Conservation (phyloP, 176 grass and related monocot species). For the Metroxylon sagu region DNA sequence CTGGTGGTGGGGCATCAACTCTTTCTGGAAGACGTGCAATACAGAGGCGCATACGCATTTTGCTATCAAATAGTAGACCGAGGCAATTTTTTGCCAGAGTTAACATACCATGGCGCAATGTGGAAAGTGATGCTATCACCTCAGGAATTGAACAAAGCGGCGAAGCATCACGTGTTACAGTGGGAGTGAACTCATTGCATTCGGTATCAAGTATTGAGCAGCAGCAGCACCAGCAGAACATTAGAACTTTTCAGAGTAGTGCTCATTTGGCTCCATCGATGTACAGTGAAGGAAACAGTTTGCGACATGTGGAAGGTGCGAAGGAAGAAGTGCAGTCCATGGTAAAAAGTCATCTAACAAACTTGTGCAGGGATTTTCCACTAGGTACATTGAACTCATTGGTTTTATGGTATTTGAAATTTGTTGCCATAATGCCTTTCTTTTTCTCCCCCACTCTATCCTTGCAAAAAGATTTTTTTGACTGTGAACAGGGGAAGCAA, state of each 20-base stretch:
- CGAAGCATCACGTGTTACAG: slow-evolving; percentile 7
- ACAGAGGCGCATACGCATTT: slow-evolving; percentile 36
- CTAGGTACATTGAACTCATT: slow-evolving; percentile 33
- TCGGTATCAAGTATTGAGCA: slow-evolving; percentile 24
- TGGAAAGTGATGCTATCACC: slow-evolving; percentile 4
- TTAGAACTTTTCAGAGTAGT: slow-evolving; percentile 32
- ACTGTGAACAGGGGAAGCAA: no score
- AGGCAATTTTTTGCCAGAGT: slow-evolving; percentile 3
- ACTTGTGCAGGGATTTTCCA: slow-evolving; percentile 23
- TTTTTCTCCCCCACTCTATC: no score
- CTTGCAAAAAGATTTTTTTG: no score
- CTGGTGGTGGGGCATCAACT: slow-evolving; percentile 32
- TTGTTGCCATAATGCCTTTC: no score
- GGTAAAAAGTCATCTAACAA: slow-evolving; percentile 42
- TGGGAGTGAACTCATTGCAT: slow-evolving; percentile 24
- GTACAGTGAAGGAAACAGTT: slow-evolving; percentile 32
- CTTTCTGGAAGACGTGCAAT: slow-evolving; percentile 48
- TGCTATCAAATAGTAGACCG: slow-evolving; percentile 32
- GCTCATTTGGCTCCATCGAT: slow-evolving; percentile 35
- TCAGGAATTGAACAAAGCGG: slow-evolving; percentile 17
- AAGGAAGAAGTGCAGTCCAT: slow-evolving; percentile 49
- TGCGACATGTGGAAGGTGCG: slow-evolving; percentile 38
- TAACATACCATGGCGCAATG: background rate
- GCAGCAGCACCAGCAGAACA: slow-evolving; percentile 18
- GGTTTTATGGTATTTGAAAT: no score